phyloP scores from a whole-genome alignment of 2,329 filamentous ascomycete species.

The Monosporascus sp. region DNA sequence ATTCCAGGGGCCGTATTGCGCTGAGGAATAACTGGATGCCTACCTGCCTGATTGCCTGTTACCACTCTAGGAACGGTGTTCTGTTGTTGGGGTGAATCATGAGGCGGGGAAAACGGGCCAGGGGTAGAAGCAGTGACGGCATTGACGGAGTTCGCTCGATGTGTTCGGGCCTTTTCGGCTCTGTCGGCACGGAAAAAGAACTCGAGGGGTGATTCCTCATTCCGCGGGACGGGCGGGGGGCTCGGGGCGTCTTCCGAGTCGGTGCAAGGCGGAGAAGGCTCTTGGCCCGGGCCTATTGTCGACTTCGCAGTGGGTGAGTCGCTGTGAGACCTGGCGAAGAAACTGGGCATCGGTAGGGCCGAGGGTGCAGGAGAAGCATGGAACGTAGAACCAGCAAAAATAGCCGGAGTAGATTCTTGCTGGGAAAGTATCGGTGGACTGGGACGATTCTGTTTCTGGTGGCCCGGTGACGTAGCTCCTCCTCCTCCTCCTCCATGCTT shows the following conservation, averaged over 20 bases:
- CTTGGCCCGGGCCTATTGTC: slow-evolving; percentile 34
- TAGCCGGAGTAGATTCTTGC: slow-evolving; percentile 41
- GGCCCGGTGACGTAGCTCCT: slow-evolving; percentile 36
- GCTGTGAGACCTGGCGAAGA: slow-evolving; percentile 69
- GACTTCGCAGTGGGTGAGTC: slow-evolving; percentile 52
- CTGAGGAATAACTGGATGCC: slow-evolving; percentile 28
- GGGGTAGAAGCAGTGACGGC: slow-evolving; percentile 30
- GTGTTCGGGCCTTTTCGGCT: slow-evolving; percentile 63
- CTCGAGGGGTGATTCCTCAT: slow-evolving; percentile 72
- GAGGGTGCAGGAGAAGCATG: slow-evolving; percentile 91
- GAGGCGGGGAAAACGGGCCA: slow-evolving; percentile 49
- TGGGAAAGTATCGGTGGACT: slow-evolving; percentile 44
- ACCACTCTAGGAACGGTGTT: slow-evolving; percentile 26
- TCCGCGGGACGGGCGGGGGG: slow-evolving; percentile 26
- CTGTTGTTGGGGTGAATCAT: slow-evolving; percentile 31
- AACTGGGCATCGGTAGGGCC: slow-evolving; percentile 83
- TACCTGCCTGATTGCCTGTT: slow-evolving; percentile 25
- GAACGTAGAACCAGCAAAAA: slow-evolving; percentile 91
- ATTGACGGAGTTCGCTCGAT: slow-evolving; percentile 47
- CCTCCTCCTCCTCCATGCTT: slow-evolving; percentile 25
- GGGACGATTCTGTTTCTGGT: slow-evolving; percentile 33
- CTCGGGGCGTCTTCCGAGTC: slow-evolving; percentile 44
- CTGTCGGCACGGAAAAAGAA: slow-evolving; percentile 86
- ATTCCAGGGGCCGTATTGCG: slow-evolving; percentile 49
- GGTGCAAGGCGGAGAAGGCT: slow-evolving; percentile 48